Base-by-base conservation (phyloP, 306 rosid genomes). In the Lathyrus tuberosus region DNA sequence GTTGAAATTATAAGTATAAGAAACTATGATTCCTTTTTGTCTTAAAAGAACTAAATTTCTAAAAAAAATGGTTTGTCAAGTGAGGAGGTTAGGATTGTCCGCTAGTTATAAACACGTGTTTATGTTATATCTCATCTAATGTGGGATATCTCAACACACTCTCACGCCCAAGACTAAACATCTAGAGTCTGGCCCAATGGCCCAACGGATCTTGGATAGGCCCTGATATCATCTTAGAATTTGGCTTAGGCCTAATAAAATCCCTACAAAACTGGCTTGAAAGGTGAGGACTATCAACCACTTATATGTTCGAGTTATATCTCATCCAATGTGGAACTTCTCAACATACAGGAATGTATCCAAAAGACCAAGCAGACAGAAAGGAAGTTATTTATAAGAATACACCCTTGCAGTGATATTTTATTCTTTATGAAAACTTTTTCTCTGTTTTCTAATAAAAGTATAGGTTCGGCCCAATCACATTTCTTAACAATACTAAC, bases 341-440 rank as follows among this genome's bases (percentile, higher is more conserved):
- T 52, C 40, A 56, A 56, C 17, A 76, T 16, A 22, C 24, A 53
- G 53, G 33, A 22, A 59, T 67, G 44, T 16, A 46, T 67, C 74
- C 74, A 47, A 47, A 75, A 26, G 10, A 38, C 30, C 49, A 57
- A 5, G 61, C 6, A 37, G 57, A 48, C 30, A 72, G 31, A 58
- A 64, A 77, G 49, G 70, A 40, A 48, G 35, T 59, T 17, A 53
- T 58, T 40, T 13, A 26, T 44, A 51, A 65, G 64, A 49, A 65
- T 31, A 13, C 66, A 71, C 11, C 31, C 40, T 49, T 37, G 63
- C 42, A 49, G 77, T 14, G 8, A 35, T 63, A 16, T 56, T 53
- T 54, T 63, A 38, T 65, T 48, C 69, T 24, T 40, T 10, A 40
- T 24, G 20, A 12, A 65, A 71, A 65, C n/a, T 6, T 38, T 47